These are phyloP conservation scores for Pueraria montana DNA, from an alignment of 306 rosid genomes.

Conservation along the genomic window DNA sequence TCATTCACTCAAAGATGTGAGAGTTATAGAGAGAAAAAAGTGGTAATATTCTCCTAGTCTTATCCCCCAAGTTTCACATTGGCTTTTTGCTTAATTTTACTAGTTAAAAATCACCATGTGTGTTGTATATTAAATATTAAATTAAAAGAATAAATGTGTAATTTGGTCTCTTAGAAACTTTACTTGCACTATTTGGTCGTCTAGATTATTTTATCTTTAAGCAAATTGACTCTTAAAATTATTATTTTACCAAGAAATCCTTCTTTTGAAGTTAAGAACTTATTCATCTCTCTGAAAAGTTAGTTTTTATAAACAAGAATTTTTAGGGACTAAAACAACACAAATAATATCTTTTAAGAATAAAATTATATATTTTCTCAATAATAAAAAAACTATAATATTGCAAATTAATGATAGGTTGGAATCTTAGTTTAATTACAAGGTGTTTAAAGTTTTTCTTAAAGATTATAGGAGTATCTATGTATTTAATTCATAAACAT, in stretches of 20 bases:
- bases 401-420: neutral
- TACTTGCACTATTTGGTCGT: neutral
- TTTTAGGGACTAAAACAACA: neutral
- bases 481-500: no score
- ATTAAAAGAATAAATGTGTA: neutral
- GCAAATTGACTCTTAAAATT: neutral
- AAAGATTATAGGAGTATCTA: no score
- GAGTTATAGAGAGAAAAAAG: neutral
- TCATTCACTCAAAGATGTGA: neutral
- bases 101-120: neutral
- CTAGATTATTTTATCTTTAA: neutral
- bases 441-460: neutral
- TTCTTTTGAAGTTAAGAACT: neutral
- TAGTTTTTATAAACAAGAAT: neutral
- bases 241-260: neutral
- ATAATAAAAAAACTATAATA: neutral
- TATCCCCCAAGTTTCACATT: conserved; percentile 24
- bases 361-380: neutral
- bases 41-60: conserved; percentile 13
- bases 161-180: neutral
- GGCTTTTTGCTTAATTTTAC: neutral
- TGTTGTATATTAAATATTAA: neutral
- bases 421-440: neutral
- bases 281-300: neutral
- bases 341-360: neutral